Conservation (phyloP, 805 yeast species). For the Yamadazyma phyllophila region DNA sequence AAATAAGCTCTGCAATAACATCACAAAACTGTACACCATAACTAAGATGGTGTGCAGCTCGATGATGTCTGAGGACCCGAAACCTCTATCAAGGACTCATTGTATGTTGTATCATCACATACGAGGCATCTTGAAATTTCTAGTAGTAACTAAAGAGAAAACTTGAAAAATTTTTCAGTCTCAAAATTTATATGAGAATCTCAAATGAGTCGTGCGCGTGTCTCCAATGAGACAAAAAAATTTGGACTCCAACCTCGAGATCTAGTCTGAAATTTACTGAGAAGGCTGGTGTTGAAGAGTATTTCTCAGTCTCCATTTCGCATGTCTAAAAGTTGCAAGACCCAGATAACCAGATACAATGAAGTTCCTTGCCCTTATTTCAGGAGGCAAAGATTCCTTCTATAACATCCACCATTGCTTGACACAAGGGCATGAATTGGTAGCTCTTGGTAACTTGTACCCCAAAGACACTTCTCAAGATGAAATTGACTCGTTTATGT, state of each 20-base stretch:
- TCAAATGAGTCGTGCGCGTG: constrained; percentile 1
- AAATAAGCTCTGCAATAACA: constrained; percentile 15
- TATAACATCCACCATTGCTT: constrained; percentile 84
- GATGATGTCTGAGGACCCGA: constrained; percentile 64
- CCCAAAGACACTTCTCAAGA: constrained; percentile 32
- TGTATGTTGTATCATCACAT: constrained; percentile 33
- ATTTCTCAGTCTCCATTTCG: background rate
- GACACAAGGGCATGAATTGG: constrained; percentile 79
- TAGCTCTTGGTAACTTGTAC: constrained; percentile 80
- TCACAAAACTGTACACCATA: background rate
- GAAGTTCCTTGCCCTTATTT: constrained; percentile 89
- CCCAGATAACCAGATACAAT: constrained; percentile 31
- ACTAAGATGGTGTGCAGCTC: background rate
- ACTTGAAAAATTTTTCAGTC: constrained; percentile 15
- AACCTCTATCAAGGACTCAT: constrained; percentile 41
- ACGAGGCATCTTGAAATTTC: constrained; percentile 54
- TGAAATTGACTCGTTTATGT: constrained; percentile 94
- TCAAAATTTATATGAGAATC: constrained; percentile 3
- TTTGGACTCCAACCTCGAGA: too few relatives aligned
- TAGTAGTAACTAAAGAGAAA: constrained; percentile 5
- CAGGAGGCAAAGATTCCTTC: constrained; percentile 97
- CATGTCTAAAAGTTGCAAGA: background rate
- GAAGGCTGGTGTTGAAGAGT: background rate
- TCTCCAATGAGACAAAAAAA: background rate
- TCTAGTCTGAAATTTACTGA: constrained; percentile 1